phyloP scores from a whole-genome alignment of 2,329 filamentous ascomycete genomes.

The Alternaria ventricosa region DNA sequence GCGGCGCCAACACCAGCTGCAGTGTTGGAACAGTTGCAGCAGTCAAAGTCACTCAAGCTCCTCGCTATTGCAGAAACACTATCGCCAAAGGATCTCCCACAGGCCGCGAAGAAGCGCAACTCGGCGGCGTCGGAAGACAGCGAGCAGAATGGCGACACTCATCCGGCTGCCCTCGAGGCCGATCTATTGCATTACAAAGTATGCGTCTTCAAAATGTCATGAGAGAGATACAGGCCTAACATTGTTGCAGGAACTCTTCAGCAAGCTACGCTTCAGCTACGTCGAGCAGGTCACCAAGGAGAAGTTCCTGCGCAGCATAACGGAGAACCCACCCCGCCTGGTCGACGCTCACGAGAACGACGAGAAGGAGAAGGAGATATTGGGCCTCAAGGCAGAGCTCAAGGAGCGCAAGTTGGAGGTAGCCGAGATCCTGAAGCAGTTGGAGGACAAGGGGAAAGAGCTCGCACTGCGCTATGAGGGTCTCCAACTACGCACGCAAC shows the following conservation, averaged over 20 bases:
- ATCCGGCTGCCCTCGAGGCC: conserved; percentile 74
- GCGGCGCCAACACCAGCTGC: conserved; percentile 29
- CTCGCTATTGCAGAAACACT: conserved; percentile 79
- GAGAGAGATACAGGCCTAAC: conserved; percentile 6
- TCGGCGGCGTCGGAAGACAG: conserved; percentile 72
- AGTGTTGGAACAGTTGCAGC: conserved; percentile 62
- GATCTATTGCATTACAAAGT: conserved; percentile 88
- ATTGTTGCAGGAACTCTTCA: conserved; percentile 77
- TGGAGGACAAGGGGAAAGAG: conserved; percentile 70
- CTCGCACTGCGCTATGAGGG: conserved; percentile 65
- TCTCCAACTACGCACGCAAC: conserved; percentile 59
- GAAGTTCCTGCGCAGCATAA: conserved; percentile 92
- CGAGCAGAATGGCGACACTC: conserved; percentile 70
- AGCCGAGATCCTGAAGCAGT: conserved; percentile 71
- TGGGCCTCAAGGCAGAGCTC: conserved; percentile 73
- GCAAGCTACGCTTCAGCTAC: conserved; percentile 95
- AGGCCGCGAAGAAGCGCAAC: conserved; percentile 49
- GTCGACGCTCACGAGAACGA: conserved; percentile 81
- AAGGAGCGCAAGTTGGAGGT: conserved; percentile 83
- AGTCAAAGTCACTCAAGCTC: conserved; percentile 71
- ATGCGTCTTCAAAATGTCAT: not conserved
- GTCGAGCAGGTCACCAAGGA: conserved; percentile 99
- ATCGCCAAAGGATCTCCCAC: conserved; percentile 57
- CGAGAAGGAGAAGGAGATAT: conserved; percentile 62
- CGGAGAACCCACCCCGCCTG: conserved; percentile 86